Percentiles rank a stretch among this genome's conserved stretches.
Conservation (phyloP, 352 stramenopile species). For the Phytopythium ostracodes region DNA sequence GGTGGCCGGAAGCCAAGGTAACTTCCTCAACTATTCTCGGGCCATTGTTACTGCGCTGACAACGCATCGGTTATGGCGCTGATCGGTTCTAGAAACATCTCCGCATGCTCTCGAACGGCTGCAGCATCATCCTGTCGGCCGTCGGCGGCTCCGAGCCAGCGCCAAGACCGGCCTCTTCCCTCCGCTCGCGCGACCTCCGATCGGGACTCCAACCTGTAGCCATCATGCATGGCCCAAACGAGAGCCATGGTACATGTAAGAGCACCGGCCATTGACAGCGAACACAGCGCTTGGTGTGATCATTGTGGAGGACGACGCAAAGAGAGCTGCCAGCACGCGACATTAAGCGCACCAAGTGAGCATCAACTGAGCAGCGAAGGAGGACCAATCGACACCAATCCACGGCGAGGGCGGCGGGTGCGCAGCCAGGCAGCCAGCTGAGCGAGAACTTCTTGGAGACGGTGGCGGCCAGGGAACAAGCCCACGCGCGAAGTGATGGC, state of each 20-base stretch:
- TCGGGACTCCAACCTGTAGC: background rate
- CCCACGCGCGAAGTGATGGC: background rate
- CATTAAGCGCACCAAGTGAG: too few relatives aligned
- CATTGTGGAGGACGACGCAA: too few relatives aligned
- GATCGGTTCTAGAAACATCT: slow-evolving; percentile 38
- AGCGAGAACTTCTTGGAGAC: background rate
- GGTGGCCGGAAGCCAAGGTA: slow-evolving; percentile 63
- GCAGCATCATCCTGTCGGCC: slow-evolving; percentile 61
- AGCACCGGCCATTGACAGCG: too few relatives aligned
- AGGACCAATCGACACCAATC: too few relatives aligned
- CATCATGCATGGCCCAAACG: background rate
- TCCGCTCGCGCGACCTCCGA: background rate
- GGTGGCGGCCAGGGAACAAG: too few relatives aligned
- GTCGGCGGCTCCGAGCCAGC: background rate
- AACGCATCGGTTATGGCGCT: background rate
- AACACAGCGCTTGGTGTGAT: too few relatives aligned
- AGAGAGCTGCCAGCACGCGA: too few relatives aligned
- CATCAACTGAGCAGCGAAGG: too few relatives aligned
- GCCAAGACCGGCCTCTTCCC: background rate
- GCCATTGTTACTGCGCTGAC: background rate
- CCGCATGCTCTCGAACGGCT: slow-evolving; percentile 66
- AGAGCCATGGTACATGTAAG: background rate
- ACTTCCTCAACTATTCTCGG: background rate
- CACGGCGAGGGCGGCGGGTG: too few relatives aligned
- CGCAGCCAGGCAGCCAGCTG: background rate